phyloP scores from a whole-genome alignment of 805 yeast species.

The Starmerella gropengiesseri region DNA sequence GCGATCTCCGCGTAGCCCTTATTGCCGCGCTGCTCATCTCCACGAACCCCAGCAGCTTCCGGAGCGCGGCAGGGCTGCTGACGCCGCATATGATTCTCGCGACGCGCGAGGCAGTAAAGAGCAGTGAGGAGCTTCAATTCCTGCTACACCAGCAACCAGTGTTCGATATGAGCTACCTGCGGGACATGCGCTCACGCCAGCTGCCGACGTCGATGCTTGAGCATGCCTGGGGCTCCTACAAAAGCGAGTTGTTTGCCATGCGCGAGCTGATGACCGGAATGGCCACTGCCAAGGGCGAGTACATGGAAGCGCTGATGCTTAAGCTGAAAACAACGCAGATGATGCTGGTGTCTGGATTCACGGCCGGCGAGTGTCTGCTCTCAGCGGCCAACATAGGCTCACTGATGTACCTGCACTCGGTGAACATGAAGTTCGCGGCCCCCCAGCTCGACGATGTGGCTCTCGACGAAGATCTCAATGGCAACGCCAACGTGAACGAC shows the following conservation, averaged over 20 bases:
- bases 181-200: constrained; percentile 13
- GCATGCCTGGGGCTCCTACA: constrained; percentile 33
- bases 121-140: constrained; percentile 24
- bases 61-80: constrained; percentile 35
- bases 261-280: constrained; percentile 66
- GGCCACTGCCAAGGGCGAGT: constrained; percentile 58
- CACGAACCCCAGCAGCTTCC: constrained; percentile 13
- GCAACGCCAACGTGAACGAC: not conserved
- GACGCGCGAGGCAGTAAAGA: constrained; percentile 46
- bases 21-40: constrained; percentile 44
- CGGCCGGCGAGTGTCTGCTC: constrained; percentile 51
- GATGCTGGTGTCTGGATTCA: constrained; percentile 63
- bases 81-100: constrained; percentile 54
- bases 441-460: constrained; percentile 3
- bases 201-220: constrained; percentile 14
- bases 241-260: constrained; percentile 66
- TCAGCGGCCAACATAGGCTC: constrained; percentile 64
- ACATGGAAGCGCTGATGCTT: constrained; percentile 47
- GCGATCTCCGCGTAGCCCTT: constrained; percentile 58
- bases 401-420: constrained; percentile 47
- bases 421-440: constrained; percentile 10
- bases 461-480: too few relatives aligned
- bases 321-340: constrained; percentile 55
- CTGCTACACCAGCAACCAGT: constrained; percentile 18
- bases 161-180: constrained; percentile 16